Evolutionary conservation across 1,284 basidiomycete genomes (phyloP).

Genomic region (Rhodotorula sp.): DNA sequence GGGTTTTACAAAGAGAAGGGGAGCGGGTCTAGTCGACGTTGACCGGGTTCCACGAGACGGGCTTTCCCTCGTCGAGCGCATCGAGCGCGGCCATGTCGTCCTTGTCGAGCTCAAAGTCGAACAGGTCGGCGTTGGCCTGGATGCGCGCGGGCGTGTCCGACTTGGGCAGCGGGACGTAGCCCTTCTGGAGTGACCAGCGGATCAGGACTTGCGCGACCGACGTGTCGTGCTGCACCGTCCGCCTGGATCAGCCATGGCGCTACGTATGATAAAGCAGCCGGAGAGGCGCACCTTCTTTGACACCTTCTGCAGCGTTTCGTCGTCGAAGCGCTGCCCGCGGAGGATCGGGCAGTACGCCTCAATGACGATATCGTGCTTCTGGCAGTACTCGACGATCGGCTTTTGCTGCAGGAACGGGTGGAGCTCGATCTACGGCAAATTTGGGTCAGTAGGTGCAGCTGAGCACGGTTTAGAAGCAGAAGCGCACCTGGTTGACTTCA

Average conservation of each 20-base stretch:
- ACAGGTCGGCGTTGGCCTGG: constrained; percentile 66
- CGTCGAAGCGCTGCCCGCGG: constrained; percentile 60
- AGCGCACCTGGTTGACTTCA: constrained; percentile 78
- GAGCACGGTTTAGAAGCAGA: background rate
- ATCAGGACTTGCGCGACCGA: constrained; percentile 71
- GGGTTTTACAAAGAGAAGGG: no score
- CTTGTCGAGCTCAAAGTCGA: constrained; percentile 65
- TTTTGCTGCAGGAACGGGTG: constrained; percentile 81
- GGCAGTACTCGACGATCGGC: constrained; percentile 75
- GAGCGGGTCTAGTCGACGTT: constrained; percentile 7
- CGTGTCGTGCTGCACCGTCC: constrained; percentile 59
- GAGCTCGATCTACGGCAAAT: constrained; percentile 55
- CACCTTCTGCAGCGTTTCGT: constrained; percentile 60
- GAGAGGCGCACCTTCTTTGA: constrained; percentile 63
- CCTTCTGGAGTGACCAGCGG: constrained; percentile 79
- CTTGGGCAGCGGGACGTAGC: constrained; percentile 70
- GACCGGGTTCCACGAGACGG: constrained; percentile 43
- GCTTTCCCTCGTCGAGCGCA: constrained; percentile 63
- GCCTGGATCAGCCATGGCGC: no score
- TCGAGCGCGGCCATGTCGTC: constrained; percentile 67
- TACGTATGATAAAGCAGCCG: constrained; percentile 55
- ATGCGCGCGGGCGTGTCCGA: constrained; percentile 69
- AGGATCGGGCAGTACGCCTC: constrained; percentile 74
- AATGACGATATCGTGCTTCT: constrained; percentile 65
- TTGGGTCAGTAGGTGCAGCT: constrained; percentile 43